phyloP scores from a whole-genome alignment of 2,329 filamentous ascomycete genomes.

The Aspergillus neotritici region DNA sequence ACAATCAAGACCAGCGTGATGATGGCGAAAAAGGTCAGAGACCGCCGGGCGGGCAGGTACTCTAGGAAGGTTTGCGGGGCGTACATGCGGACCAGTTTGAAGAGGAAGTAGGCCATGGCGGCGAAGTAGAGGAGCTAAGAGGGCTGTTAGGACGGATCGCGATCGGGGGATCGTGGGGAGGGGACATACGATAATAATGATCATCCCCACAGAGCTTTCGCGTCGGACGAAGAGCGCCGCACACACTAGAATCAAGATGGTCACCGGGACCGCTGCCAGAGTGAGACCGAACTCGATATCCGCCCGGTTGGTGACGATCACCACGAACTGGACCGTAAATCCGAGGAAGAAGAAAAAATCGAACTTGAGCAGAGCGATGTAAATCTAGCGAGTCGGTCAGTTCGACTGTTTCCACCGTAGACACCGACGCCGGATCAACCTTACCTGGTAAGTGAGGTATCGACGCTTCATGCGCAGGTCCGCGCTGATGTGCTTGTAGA shows the following conservation, averaged over 20 bases:
- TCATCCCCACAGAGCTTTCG: slow-evolving; percentile 75
- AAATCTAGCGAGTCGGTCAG: slow-evolving; percentile 60
- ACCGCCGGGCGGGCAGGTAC: slow-evolving; percentile 75
- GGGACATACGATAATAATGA: slow-evolving; percentile 60
- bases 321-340: slow-evolving; percentile 96
- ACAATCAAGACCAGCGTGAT: slow-evolving; percentile 86
- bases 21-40: slow-evolving; percentile 86
- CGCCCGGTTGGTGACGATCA: slow-evolving; percentile 69
- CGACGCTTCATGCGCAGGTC: slow-evolving; percentile 95
- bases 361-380: slow-evolving; percentile 95
- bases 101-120: slow-evolving; percentile 89
- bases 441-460: slow-evolving; percentile 92
- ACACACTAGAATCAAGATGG: slow-evolving; percentile 77
- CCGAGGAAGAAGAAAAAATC: slow-evolving; percentile 99
- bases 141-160: slow-evolving; percentile 11
- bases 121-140: slow-evolving; percentile 70
- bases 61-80: slow-evolving; percentile 52
- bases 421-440: slow-evolving; percentile 14
- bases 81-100: slow-evolving; percentile 97
- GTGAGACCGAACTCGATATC: slow-evolving; percentile 79
- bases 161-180: neutral
- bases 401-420: neutral
- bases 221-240: slow-evolving; percentile 80
- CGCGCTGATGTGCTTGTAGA: slow-evolving; percentile 97
- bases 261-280: slow-evolving; percentile 82